These are phyloP conservation scores for Sarocladiaceae sp. DNA, from an alignment of 2,329 filamentous ascomycete genomes.

Conservation along the genomic window DNA sequence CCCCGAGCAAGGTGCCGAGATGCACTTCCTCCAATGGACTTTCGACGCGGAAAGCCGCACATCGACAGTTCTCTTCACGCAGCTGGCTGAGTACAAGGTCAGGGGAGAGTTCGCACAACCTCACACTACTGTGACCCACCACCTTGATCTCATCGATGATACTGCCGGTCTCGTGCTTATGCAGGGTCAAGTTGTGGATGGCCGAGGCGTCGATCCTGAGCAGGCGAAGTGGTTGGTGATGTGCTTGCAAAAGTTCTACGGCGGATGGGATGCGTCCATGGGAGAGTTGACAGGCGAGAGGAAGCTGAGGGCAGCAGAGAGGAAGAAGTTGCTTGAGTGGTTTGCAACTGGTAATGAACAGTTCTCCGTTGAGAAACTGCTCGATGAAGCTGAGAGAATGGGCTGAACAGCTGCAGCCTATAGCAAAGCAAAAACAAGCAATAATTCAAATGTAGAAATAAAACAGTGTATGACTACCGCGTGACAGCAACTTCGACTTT, in stretches of 20 bases:
- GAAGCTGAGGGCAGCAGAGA: constrained; percentile 55
- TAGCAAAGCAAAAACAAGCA: no score
- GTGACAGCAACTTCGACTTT: no score
- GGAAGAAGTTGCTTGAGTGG: constrained; percentile 70
- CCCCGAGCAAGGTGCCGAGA: constrained; percentile 68
- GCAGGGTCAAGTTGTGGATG: constrained; percentile 75
- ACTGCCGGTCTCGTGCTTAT: constrained; percentile 75
- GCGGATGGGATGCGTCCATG: constrained; percentile 51
- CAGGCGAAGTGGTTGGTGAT: constrained; percentile 89
- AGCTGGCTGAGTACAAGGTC: constrained; percentile 88
- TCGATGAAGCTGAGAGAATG: constrained; percentile 87
- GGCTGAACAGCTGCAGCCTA: no score
- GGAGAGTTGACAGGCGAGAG: constrained; percentile 31
- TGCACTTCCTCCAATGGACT: constrained; percentile 95
- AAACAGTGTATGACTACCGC: no score
- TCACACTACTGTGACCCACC: constrained; percentile 91
- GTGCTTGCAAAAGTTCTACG: constrained; percentile 93
- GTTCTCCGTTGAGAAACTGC: constrained; percentile 79
- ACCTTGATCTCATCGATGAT: constrained; percentile 70
- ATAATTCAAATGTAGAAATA: no score
- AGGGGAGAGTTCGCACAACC: constrained; percentile 85
- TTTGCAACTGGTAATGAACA: constrained; percentile 73
- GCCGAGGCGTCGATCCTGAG: constrained; percentile 69
- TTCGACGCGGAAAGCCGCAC: constrained; percentile 67
- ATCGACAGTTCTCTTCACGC: constrained; percentile 84